A percentile compares a stretch with the other conserved stretches of the same genome.
Conservation (phyloP, 1,284 basidiomycete species). For the Coniophora puteana region DNA sequence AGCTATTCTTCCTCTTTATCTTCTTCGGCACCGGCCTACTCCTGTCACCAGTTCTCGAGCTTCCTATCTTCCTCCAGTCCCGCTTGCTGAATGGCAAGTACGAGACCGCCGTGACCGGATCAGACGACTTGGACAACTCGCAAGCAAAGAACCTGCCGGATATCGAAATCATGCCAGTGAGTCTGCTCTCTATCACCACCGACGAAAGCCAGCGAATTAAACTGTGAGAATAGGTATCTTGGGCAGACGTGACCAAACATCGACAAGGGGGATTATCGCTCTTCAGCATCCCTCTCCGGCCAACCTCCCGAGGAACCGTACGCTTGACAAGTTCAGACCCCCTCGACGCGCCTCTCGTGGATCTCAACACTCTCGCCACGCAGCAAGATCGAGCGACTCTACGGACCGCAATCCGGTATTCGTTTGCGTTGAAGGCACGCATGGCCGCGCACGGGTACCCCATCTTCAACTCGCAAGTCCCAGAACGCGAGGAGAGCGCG, state of each 20-base stretch:
- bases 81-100: no score
- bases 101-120: no score
- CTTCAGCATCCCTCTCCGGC: neutral
- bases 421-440: neutral
- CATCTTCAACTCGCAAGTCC: constrained; percentile 2
- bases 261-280: no score
- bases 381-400: constrained; percentile 1
- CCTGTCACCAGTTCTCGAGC: constrained; percentile 23
- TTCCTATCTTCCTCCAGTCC: constrained; percentile 27
- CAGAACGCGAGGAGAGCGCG: neutral
- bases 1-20: constrained; percentile 26
- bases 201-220: no score
- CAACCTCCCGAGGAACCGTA: constrained; percentile 8
- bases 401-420: constrained; percentile 3
- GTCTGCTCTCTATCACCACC: no score
- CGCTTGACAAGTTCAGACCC: constrained; percentile 26
- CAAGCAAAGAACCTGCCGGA: constrained; percentile 11
- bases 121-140: no score
- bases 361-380: constrained; percentile 10
- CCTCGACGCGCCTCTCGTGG: constrained; percentile 27
- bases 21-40: constrained; percentile 27
- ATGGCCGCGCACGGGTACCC: neutral
- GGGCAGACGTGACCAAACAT: no score
- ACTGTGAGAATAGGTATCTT: no score
- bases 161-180: constrained; percentile 12